Evolutionary conservation across 306 rosid genomes (phyloP).

Genomic region (Bauhinia variegata): DNA sequence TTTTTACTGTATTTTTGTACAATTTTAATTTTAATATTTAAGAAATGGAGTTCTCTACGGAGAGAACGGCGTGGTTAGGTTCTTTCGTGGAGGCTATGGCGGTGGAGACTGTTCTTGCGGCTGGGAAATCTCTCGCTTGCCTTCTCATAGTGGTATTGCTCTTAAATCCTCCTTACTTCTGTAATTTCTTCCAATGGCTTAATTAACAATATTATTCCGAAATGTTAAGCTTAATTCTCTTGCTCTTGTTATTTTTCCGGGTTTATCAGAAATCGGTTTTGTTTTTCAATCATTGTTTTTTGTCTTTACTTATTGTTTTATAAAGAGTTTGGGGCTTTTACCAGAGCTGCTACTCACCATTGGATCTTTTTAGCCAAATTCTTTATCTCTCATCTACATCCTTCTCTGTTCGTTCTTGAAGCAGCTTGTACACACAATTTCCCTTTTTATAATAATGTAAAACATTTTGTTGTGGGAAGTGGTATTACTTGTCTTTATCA

Average conservation of each 20-base stretch:
- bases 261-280: neutral
- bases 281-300: neutral
- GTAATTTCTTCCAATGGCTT: neutral
- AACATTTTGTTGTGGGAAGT: constrained; percentile 7
- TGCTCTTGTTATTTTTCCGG: neutral
- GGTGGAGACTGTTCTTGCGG: constrained; percentile 45
- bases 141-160: constrained; percentile 56
- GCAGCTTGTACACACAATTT: neutral
- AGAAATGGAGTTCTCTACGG: constrained; percentile 50
- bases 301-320: neutral
- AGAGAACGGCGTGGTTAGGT: constrained; percentile 28
- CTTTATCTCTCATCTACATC: neutral
- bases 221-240: neutral
- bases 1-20: neutral
- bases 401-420: too few species aligned
- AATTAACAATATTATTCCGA: neutral
- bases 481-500: constrained; percentile 15
- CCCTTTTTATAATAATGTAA: neutral
- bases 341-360: neutral
- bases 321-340: constrained; percentile 13
- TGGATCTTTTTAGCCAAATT: neutral
- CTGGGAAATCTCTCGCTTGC: constrained; percentile 53
- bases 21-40: constrained; percentile 34
- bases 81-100: constrained; percentile 55
- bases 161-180: neutral